These are phyloP conservation scores for Centaurea solstitialis DNA, from an alignment of 129 eudicot species.

Conservation along the genomic window DNA sequence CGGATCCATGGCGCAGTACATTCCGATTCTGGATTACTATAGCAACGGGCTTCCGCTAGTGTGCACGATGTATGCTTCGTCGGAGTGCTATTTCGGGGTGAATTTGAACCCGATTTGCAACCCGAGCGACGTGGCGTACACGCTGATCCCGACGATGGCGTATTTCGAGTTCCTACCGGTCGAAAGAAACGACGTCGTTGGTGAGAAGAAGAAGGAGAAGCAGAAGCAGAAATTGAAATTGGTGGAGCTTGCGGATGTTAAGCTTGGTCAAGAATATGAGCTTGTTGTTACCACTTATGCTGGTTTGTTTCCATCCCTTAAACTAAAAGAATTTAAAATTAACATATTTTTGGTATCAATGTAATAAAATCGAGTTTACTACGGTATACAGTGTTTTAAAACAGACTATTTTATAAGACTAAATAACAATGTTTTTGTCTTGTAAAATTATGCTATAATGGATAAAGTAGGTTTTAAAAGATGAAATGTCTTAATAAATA, in stretches of 20 bases:
- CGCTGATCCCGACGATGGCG: conserved; percentile 83
- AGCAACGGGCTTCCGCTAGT: conserved; percentile 66
- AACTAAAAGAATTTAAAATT: not conserved
- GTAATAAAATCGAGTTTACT: not conserved
- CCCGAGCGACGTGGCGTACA: conserved; percentile 73
- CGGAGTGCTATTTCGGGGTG: conserved; percentile 81
- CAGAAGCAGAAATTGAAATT: conserved; percentile 35
- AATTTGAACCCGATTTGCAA: conserved; percentile 70
- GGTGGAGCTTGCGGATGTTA: conserved; percentile 64
- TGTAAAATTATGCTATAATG: too few relatives aligned
- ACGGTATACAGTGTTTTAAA: not conserved
- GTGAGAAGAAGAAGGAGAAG: conserved; percentile 16
- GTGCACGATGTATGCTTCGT: conserved; percentile 79
- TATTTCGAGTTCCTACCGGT: conserved; percentile 81
- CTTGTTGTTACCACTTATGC: conserved; percentile 79
- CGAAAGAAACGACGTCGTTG: conserved; percentile 25
- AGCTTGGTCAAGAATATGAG: conserved; percentile 77
- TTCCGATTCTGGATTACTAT: conserved; percentile 70
- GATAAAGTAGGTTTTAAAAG: not conserved
- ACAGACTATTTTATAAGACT: not conserved
- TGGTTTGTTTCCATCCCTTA: conserved; percentile 32
- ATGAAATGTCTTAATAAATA: not conserved
- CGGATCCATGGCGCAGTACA: conserved; percentile 85
- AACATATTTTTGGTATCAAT: not conserved
- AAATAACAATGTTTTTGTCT: too few relatives aligned